These are phyloP conservation scores for Coemansia sp. DNA, from an alignment of 192 early-diverging fungal genomes.

Conservation along the genomic window DNA sequence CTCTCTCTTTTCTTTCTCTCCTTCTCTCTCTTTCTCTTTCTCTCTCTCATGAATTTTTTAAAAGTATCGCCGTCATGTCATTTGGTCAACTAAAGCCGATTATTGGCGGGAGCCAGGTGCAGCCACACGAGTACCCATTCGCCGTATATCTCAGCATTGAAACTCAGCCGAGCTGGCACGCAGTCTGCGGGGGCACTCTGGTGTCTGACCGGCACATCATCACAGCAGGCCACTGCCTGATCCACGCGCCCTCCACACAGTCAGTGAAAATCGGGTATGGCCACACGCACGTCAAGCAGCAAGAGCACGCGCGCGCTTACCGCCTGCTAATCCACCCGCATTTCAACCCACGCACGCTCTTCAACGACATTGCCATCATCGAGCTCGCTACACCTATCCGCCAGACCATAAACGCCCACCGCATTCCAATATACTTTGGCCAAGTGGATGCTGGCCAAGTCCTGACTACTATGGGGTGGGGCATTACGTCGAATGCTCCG, in stretches of 20 bases:
- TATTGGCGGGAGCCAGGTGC: constrained; percentile 33
- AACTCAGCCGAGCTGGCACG: constrained; percentile 41
- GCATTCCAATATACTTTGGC: constrained; percentile 40
- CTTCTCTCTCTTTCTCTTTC: background rate
- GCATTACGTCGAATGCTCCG: constrained; percentile 28
- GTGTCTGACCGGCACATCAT: constrained; percentile 38
- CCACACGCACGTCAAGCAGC: constrained; percentile 12
- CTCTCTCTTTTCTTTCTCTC: too few relatives aligned
- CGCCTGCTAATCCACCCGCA: constrained; percentile 15
- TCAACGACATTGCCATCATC: constrained; percentile 54
- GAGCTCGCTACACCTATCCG: constrained; percentile 15
- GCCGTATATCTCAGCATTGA: constrained; percentile 45
- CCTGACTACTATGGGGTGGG: constrained; percentile 54
- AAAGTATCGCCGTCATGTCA: constrained; percentile 14
- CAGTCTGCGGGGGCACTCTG: constrained; percentile 52
- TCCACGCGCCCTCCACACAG: constrained; percentile 11
- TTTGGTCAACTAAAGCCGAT: constrained; percentile 44
- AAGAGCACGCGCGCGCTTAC: background rate
- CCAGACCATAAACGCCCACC: constrained; percentile 14
- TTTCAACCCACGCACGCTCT: constrained; percentile 32
- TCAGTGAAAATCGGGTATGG: constrained; percentile 32
- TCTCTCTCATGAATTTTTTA: background rate
- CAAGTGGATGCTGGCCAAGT: constrained; percentile 9
- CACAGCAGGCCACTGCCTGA: constrained; percentile 56
- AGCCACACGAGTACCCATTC: constrained; percentile 42